Base-by-base conservation (phyloP, 192 early-diverging fungal species). In the Backusella tarrabulga region DNA sequence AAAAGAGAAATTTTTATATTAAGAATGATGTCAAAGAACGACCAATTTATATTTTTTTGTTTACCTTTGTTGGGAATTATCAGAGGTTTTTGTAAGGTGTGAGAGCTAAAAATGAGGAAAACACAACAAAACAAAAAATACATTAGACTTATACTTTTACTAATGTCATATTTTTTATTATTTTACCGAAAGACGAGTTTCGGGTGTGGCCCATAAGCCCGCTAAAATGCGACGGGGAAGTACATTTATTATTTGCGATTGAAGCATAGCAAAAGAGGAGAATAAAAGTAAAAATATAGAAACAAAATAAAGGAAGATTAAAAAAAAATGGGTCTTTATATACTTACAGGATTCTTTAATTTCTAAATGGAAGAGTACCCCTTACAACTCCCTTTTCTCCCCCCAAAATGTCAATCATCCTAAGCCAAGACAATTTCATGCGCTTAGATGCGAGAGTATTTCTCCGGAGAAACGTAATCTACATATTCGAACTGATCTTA, bases 141-240 rank as follows among this genome's bases (percentile, higher is more conserved):
- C 44, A 73, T 73, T 73, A 52, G 72, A 36, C 69, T 42, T 41
- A 42, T 44, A 11, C 11, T 29, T 63, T 63, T 63, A 29, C 56
- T 63, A 63, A 63, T 63, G 26, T 14, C 56, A 63, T 50, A 50
- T 50, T 19, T 74, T 63, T 35, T 60, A 74, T 34, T 68, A 40
- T 42, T 54, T 73, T 80, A 80, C 79, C 35, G 79, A 73, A 32
- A 80, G 67, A 14, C 79, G 69, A 19, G 79, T 80, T 76, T 80
- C 79, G 34, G 76, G 70, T 29, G 60, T 54, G 29, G 79, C 75
- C 79, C 79, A 76, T 73, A 80, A 21, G 32, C 66, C 66, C 44
- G 69, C 71, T 26, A 77, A 38, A 8, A 77, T 52, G 12, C 70
- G 69, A 26, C 71, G 46, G 40, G 76, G 76, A 11, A 77, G 41